Conservation (phyloP, 495 filamentous ascomycete species). For the Aspergillus ostianus region DNA sequence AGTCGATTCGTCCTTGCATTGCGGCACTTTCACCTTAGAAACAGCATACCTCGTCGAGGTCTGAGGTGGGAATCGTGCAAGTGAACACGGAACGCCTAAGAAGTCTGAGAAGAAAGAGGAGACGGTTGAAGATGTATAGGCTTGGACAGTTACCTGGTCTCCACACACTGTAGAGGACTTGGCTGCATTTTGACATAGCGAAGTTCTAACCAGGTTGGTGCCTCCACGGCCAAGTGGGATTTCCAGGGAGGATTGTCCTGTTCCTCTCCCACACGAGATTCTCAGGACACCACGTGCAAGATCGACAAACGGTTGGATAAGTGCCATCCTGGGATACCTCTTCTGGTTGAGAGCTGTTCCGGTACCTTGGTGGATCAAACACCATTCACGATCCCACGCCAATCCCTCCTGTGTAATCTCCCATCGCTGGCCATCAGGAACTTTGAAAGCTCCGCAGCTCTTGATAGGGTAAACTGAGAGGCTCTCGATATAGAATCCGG, state of each 20-base stretch:
- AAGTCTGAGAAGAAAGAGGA: slow-evolving; percentile 71
- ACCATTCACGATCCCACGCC: slow-evolving; percentile 94
- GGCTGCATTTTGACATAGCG: slow-evolving; percentile 32
- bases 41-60: slow-evolving; percentile 63
- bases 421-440: slow-evolving; percentile 66
- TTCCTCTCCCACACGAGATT: slow-evolving; percentile 34
- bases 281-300: slow-evolving; percentile 57
- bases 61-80: slow-evolving; percentile 74
- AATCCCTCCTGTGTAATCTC: slow-evolving; percentile 74
- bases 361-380: slow-evolving; percentile 79
- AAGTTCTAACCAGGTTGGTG: slow-evolving; percentile 50
- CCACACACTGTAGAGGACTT: slow-evolving; percentile 71
- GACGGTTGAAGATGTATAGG: slow-evolving; percentile 62
- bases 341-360: slow-evolving; percentile 79
- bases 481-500: slow-evolving; percentile 53
- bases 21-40: slow-evolving; percentile 34
- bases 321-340: slow-evolving; percentile 75
- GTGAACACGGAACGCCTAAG: slow-evolving; percentile 71
- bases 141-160: slow-evolving; percentile 65
- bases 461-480: slow-evolving; percentile 82
- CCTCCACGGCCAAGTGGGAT: slow-evolving; percentile 60
- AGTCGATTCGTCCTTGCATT: slow-evolving; percentile 19
- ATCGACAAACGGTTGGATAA: slow-evolving; percentile 70
- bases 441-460: slow-evolving; percentile 75
- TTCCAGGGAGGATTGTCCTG: slow-evolving; percentile 32